Conservation (phyloP, 2,329 filamentous ascomycete genomes). For the Penicillium sp. region DNA sequence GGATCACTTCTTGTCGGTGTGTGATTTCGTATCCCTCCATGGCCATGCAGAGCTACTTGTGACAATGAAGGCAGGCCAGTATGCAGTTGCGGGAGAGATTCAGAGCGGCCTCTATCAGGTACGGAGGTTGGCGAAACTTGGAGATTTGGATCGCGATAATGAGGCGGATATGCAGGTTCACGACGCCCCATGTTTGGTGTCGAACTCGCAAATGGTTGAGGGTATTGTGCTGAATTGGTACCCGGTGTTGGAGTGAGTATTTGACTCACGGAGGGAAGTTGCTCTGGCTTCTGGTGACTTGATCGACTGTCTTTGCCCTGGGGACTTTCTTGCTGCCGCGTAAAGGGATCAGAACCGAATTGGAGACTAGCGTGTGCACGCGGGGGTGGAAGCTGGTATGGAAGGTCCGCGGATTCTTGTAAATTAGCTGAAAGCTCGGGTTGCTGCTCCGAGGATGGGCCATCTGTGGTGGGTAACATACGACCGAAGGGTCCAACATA, state of each 20-base stretch:
- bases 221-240: slow-evolving; percentile 30
- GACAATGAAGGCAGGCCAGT: slow-evolving; percentile 32
- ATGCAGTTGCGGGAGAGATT: slow-evolving; percentile 21
- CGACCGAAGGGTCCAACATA: slow-evolving; percentile 42
- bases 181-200: slow-evolving; percentile 16
- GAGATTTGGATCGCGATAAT: slow-evolving; percentile 22
- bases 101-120: slow-evolving; percentile 21
- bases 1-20: slow-evolving; percentile 19
- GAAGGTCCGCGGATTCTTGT: slow-evolving; percentile 31
- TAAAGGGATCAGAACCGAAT: slow-evolving; percentile 36
- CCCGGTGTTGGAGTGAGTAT: slow-evolving; percentile 36
- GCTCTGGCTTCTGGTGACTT: slow-evolving; percentile 21
- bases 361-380: slow-evolving; percentile 33
- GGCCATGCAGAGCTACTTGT: slow-evolving; percentile 28
- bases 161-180: slow-evolving; percentile 19
- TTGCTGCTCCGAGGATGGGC: slow-evolving; percentile 25
- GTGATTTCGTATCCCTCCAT: slow-evolving; percentile 22
- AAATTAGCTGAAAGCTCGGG: slow-evolving; percentile 32
- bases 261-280: slow-evolving; percentile 42
- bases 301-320: slow-evolving; percentile 14
- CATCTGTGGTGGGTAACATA: slow-evolving; percentile 35
- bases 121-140: slow-evolving; percentile 12
- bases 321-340: slow-evolving; percentile 26
- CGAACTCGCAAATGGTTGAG: slow-evolving; percentile 23
- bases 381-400: slow-evolving; percentile 44